Conservation (phyloP, 208 protist species). For the Vickermania ingenoplastis region DNA sequence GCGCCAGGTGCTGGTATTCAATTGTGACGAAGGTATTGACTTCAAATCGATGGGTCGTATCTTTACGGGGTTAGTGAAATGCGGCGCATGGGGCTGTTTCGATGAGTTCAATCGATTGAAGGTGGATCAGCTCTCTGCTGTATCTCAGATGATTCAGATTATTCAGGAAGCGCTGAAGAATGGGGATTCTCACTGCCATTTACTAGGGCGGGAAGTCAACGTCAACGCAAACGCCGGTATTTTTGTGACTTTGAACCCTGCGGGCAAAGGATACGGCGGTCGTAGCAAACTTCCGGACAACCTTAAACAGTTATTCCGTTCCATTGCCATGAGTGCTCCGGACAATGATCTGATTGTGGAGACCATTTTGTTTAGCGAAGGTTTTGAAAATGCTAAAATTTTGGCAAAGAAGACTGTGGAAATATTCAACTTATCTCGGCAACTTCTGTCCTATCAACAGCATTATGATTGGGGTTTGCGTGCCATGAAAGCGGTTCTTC, state of each 20-base stretch:
- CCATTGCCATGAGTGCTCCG: conserved; percentile 97
- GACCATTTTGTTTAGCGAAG: conserved; percentile 96
- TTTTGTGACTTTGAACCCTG: conserved; percentile 98
- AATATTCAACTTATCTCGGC: conserved; percentile 90
- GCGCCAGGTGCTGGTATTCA: conserved; percentile 98
- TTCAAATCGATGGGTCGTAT: conserved; percentile 98
- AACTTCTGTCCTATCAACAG: conserved; percentile 94
- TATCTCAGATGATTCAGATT: conserved; percentile 98
- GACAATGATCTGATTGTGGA: conserved; percentile 97
- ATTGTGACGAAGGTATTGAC: conserved; percentile 99
- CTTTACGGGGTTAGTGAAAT: conserved; percentile 98
- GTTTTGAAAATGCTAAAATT: conserved; percentile 92
- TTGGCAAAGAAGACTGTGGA: conserved; percentile 91
- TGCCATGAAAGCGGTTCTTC: conserved; percentile 95
- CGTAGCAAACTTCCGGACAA: conserved; percentile 98
- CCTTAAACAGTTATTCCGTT: conserved; percentile 97
- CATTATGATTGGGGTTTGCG: conserved; percentile 99
- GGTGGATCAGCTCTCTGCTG: conserved; percentile 96
- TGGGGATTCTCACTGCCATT: conserved; percentile 63
- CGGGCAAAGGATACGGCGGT: conserved; percentile 97
- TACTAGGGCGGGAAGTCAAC: conserved; percentile 89
- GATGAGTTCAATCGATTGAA: conserved; percentile 99
- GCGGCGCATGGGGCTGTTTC: conserved; percentile 98
- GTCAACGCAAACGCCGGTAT: conserved; percentile 96
- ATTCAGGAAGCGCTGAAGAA: conserved; percentile 97